Evolutionary conservation across 1,284 basidiomycete genomes (phyloP).

Genomic region (Stygiomarasmius scandens): DNA sequence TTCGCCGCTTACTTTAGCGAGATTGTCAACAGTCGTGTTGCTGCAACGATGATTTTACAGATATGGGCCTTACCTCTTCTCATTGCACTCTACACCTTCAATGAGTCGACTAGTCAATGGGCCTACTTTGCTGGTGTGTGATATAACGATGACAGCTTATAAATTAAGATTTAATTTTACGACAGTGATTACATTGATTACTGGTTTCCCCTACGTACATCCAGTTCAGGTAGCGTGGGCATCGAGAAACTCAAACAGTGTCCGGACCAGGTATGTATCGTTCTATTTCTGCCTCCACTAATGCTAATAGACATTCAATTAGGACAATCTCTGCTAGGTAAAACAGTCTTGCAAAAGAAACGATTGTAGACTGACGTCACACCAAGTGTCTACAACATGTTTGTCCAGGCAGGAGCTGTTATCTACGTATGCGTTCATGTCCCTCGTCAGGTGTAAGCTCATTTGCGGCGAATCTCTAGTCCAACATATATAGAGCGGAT

Average conservation of each 20-base stretch:
- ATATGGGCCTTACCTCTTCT: constrained; percentile 66
- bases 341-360: background rate
- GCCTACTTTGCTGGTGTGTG: constrained; percentile 53
- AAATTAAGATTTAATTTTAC: no score
- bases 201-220: constrained; percentile 51
- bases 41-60: constrained; percentile 56
- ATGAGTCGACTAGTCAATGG: constrained; percentile 56
- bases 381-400: constrained; percentile 61
- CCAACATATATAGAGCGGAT: constrained; percentile 48
- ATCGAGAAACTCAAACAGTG: constrained; percentile 62
- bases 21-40: constrained; percentile 55
- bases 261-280: constrained; percentile 43
- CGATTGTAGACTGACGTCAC: no score
- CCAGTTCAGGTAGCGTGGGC: constrained; percentile 62
- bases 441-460: background rate
- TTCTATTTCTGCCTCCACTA: background rate
- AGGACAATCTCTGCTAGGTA: constrained; percentile 56
- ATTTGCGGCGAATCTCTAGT: constrained; percentile 24
- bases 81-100: constrained; percentile 58
- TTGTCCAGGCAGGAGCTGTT: constrained; percentile 58
- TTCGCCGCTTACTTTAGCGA: constrained; percentile 56
- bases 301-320: constrained; percentile 1
- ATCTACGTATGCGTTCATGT: constrained; percentile 41
- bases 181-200: constrained; percentile 44
- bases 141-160: background rate